Conservation (phyloP, 257 asterid genomes). For the Solanum lignicaule region DNA sequence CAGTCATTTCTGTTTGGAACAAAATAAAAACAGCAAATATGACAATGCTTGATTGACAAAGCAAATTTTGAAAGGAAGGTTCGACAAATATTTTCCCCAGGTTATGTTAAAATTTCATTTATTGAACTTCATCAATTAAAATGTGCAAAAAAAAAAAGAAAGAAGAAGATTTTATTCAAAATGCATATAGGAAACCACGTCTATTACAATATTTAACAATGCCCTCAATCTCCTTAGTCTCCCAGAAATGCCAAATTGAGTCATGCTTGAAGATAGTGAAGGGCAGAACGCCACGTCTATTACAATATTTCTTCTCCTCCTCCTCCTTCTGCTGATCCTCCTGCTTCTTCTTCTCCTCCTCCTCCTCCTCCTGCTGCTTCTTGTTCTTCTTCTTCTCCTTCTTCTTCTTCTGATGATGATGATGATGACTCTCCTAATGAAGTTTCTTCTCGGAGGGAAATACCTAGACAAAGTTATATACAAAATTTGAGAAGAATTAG, state of each 20-base stretch:
- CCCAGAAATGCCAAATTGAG: background rate
- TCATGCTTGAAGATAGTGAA: background rate
- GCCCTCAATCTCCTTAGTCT: background rate
- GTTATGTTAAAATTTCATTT: background rate
- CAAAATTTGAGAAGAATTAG: background rate
- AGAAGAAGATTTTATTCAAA: background rate
- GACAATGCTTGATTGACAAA: no score
- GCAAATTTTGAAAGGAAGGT: background rate
- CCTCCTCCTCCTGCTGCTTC: fast-evolving
- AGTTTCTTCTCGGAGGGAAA: background rate
- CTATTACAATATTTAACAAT: background rate
- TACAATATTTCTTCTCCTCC: background rate
- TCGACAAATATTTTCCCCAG: background rate
- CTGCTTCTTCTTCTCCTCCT: background rate
- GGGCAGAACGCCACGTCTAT: background rate
- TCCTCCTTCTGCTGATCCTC: fast-evolving
- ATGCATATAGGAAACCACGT: background rate
- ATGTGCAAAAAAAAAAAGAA: background rate
- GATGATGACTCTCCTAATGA: background rate
- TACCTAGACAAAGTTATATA: background rate
- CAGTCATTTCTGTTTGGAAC: no score
- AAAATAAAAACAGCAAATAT: no score
- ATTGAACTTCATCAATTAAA: background rate
- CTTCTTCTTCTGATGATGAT: background rate
- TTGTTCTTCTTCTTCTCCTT: fast-evolving